These are phyloP conservation scores for Elsinoe arachidis DNA, from an alignment of 2,329 filamentous ascomycete species.

Conservation along the genomic window DNA sequence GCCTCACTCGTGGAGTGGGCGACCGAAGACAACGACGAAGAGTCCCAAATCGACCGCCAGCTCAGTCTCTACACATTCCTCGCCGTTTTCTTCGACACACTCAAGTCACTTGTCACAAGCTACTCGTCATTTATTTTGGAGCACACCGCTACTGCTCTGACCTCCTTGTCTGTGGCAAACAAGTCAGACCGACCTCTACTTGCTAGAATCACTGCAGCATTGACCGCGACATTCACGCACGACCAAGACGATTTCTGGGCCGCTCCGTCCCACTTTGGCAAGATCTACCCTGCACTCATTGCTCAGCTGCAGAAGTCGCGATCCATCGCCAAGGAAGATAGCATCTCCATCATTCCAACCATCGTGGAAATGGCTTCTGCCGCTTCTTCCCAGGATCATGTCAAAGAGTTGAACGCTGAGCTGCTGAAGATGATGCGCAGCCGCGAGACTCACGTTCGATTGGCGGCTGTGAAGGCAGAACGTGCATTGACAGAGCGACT, in stretches of 20 bases:
- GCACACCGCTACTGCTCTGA: conserved; percentile 57
- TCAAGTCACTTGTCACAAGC: conserved; percentile 89
- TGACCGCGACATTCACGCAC: conserved; percentile 70
- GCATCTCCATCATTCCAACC: conserved; percentile 56
- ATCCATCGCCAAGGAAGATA: conserved; percentile 24
- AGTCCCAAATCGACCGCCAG: conserved; percentile 53
- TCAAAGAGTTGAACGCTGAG: conserved; percentile 74
- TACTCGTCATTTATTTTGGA: conserved; percentile 83
- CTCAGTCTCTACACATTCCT: conserved; percentile 78
- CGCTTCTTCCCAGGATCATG: conserved; percentile 77
- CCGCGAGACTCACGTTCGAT: conserved; percentile 60
- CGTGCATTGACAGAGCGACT: conserved; percentile 55
- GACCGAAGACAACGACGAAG: conserved; percentile 49
- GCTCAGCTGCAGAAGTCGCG: conserved; percentile 41
- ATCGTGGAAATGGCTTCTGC: conserved; percentile 72
- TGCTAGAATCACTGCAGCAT: conserved; percentile 59
- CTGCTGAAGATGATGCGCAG: conserved; percentile 72
- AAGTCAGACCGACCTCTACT: conserved; percentile 54
- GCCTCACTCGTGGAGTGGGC: conserved; percentile 78
- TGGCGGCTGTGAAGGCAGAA: conserved; percentile 76
- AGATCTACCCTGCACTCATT: conserved; percentile 61
- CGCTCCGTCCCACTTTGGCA: conserved; percentile 73
- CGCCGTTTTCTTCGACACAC: conserved; percentile 66
- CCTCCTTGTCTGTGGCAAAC: conserved; percentile 31
- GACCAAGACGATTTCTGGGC: conserved; percentile 97